A percentile compares a stretch with the other conserved stretches of the same genome.
Evolutionary conservation across 2,329 filamentous ascomycete genomes (phyloP).

Genomic region (Harringtonia aguacate): DNA sequence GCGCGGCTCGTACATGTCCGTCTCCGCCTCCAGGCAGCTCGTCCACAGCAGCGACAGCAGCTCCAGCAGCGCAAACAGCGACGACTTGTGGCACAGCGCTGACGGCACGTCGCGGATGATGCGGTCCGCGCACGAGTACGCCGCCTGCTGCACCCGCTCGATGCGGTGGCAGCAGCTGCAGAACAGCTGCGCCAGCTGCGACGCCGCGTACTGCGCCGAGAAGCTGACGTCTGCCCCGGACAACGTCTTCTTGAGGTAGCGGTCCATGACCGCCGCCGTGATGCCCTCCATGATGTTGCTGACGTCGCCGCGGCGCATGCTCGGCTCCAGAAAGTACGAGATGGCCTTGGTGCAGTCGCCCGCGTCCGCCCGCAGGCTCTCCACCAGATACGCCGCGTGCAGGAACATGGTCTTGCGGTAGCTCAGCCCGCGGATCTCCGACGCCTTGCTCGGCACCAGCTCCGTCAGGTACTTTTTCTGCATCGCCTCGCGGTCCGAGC

Average conservation of each 20-base stretch:
- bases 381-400: constrained; percentile 80
- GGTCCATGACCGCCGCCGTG: constrained; percentile 58
- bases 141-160: constrained; percentile 79
- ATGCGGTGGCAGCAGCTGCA: constrained; percentile 90
- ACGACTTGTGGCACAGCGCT: constrained; percentile 77
- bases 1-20: constrained; percentile 83
- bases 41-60: constrained; percentile 90
- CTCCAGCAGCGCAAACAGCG: constrained; percentile 86
- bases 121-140: constrained; percentile 70
- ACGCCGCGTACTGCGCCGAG: constrained; percentile 83
- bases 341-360: constrained; percentile 86
- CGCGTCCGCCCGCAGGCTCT: constrained; percentile 73
- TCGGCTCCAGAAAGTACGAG: constrained; percentile 90
- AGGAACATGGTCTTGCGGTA: constrained; percentile 90
- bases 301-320: constrained; percentile 55
- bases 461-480: constrained; percentile 71
- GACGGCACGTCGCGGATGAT: constrained; percentile 82
- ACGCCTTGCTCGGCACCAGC: constrained; percentile 64
- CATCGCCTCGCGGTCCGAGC: constrained; percentile 61
- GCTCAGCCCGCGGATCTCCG: constrained; percentile 70
- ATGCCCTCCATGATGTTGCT: constrained; percentile 56
- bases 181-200: constrained; percentile 77
- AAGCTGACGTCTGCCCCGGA: constrained; percentile 64
- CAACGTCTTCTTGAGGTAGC: constrained; percentile 68
- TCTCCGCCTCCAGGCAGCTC: constrained; percentile 87